phyloP scores from a whole-genome alignment of 768 basidiomycete genomes.

The Kwoniella bestiolae region DNA sequence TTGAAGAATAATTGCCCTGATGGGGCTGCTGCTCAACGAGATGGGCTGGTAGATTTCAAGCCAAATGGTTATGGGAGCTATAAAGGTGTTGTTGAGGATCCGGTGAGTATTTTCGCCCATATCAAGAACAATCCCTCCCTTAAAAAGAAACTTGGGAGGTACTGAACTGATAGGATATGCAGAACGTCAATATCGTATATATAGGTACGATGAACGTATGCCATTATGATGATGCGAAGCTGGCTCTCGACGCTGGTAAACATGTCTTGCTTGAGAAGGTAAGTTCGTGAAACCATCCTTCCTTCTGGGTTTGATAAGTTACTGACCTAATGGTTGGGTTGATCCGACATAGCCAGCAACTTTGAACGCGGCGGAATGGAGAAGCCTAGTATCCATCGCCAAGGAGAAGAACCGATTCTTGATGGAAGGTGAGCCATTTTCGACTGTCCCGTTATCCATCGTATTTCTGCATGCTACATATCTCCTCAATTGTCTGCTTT shows the following conservation, averaged over 20 bases:
- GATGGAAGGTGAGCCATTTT: slow-evolving; percentile 52
- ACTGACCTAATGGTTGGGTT: background rate
- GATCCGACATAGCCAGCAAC: slow-evolving; percentile 37
- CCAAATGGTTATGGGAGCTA: slow-evolving; percentile 49
- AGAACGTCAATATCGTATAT: slow-evolving; percentile 57
- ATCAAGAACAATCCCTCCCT: too few species aligned
- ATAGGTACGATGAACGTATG: slow-evolving; percentile 54
- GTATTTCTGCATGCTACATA: background rate
- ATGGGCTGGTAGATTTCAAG: slow-evolving; percentile 33
- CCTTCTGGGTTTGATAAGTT: background rate
- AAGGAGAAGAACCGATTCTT: slow-evolving; percentile 53
- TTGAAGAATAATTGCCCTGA: slow-evolving; percentile 41
- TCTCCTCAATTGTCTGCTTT: too few species aligned
- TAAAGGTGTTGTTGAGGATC: slow-evolving; percentile 45
- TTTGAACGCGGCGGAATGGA: slow-evolving; percentile 53
- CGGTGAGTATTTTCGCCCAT: slow-evolving; percentile 18
- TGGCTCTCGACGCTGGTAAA: slow-evolving; percentile 54
- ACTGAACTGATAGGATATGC: too few species aligned
- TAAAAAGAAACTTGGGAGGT: too few species aligned
- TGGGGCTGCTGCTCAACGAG: slow-evolving; percentile 42
- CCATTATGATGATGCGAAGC: slow-evolving; percentile 52
- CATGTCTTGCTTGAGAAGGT: slow-evolving; percentile 56
- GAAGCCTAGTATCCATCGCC: slow-evolving; percentile 48
- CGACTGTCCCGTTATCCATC: background rate
- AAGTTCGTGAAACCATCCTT: background rate